Percentiles rank a stretch among this genome's conserved stretches.
phyloP scores from a whole-genome alignment of 2,329 filamentous ascomycete genomes.

The Ascochyta lentis region DNA sequence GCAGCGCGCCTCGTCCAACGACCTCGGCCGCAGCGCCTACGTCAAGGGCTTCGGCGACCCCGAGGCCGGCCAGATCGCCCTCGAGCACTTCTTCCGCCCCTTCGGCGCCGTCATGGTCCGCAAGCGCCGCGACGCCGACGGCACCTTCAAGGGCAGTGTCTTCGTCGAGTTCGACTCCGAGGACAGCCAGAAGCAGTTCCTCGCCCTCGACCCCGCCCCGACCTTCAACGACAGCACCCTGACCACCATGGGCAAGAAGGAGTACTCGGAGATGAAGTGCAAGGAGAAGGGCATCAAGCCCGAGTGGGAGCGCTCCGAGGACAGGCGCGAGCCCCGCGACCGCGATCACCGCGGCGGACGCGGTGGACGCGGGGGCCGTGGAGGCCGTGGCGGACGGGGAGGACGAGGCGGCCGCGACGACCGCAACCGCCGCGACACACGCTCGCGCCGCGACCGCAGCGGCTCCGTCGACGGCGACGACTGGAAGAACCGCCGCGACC shows the following conservation, averaged over 20 bases:
- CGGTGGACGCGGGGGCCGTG: conserved; percentile 38
- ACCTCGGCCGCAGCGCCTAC: conserved; percentile 80
- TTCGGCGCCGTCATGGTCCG: conserved; percentile 83
- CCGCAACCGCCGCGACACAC: conserved; percentile 28
- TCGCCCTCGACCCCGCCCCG: conserved; percentile 79
- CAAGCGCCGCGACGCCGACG: conserved; percentile 74
- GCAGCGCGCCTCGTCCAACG: conserved; percentile 65
- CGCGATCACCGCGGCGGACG: conserved; percentile 34
- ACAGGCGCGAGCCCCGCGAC: conserved; percentile 20
- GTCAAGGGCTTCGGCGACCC: conserved; percentile 93
- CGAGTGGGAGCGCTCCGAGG: conserved; percentile 48
- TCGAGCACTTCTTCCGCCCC: conserved; percentile 87
- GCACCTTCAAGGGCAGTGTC: conserved; percentile 92
- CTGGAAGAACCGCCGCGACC: conserved; percentile 41
- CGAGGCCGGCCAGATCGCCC: conserved; percentile 86
- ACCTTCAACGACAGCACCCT: conserved; percentile 83
- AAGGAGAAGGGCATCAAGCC: conserved; percentile 55
- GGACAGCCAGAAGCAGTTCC: conserved; percentile 79
- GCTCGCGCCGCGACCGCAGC: conserved; percentile 35
- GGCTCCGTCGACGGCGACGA: conserved; percentile 32
- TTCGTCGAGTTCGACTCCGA: conserved; percentile 90
- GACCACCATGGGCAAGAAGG: conserved; percentile 84
- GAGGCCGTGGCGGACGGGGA: conserved; percentile 29
- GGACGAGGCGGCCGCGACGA: conserved; percentile 28
- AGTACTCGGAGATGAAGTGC: conserved; percentile 69